Evolutionary conservation across 176 grass and related monocot genomes (phyloP), one percentile per base, ranked within the genome.

Genomic region (Ampelocalamus luodianensis): DNA sequence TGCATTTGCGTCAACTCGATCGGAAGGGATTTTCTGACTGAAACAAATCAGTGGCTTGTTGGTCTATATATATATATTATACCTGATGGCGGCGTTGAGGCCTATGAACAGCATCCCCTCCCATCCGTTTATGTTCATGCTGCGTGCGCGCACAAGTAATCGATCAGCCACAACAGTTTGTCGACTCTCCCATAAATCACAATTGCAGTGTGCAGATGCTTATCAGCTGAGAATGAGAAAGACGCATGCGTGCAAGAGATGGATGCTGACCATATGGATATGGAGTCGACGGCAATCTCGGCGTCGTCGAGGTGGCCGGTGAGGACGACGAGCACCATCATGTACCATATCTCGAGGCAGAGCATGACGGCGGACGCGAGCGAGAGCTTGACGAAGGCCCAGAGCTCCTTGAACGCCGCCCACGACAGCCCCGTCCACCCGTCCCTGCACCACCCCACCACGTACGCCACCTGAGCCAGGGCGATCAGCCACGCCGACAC

Each of bases 61-160:
- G 46, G 14, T 49, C 46, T 49, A 49, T 54, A 4, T 17, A 3
- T 15, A 4, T 17, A 3, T 15, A 9, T 84, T 6, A 9, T 84
- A 88, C 90, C 91, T 91, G 83, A 97, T 97, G 0, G 95, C 95
- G 1, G 95, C 92, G 82, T 87, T 91, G 4, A 97, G 86, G 32
- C 95, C 95, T 12, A 94, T 94, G 84, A 94, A 94, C 3, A 97
- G 85, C 95, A 97, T 97, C 58, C 77, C 92, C 64, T 92, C 90
- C 95, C 90, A 97, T 0, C 92, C 95, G 61, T 97, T 94, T 26
- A 97, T 89, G 89, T 97, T 94, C 95, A 97, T 94, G 82, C 93
- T 95, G 74, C 58, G 49, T 49, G 42, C 27, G 44, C 29, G 12
- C 68, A 22, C 8, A 63, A n/a, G 46, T 78, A 8, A 12, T 12